Conservation (phyloP, 1,284 basidiomycete genomes). For the Cryptococcus maquisensis region DNA sequence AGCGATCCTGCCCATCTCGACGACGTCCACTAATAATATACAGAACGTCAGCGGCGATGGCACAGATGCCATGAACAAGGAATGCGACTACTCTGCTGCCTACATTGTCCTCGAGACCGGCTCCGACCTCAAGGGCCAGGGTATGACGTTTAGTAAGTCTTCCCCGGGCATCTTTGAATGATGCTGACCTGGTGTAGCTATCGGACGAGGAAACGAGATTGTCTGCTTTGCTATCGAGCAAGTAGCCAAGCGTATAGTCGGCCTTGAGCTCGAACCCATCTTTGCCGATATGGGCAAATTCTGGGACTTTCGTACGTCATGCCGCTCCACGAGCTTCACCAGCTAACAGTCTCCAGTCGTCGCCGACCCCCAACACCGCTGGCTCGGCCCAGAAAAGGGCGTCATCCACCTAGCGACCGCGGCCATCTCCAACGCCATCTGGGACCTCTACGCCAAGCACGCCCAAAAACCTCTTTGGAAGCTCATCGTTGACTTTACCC, state of each 20-base stretch:
- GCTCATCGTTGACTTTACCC: conserved; percentile 55
- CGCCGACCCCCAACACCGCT: conserved; percentile 81
- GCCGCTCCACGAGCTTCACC: not conserved
- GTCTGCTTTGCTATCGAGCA: conserved; percentile 76
- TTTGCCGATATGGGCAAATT: conserved; percentile 78
- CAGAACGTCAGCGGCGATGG: conserved; percentile 70
- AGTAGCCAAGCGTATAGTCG: conserved; percentile 73
- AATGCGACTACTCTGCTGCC: conserved; percentile 91
- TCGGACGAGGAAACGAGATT: conserved; percentile 90
- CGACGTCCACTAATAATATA: not conserved
- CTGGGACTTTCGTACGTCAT: conserved; percentile 46
- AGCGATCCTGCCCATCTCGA: not conserved
- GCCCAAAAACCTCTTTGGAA: conserved; percentile 57
- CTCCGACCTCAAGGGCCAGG: conserved; percentile 68
- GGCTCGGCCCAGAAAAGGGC: conserved; percentile 59
- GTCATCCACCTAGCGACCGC: conserved; percentile 56
- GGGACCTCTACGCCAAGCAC: conserved; percentile 54
- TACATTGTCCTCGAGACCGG: conserved; percentile 72
- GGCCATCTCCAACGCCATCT: conserved; percentile 54
- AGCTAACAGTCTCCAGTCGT: conserved; percentile 53
- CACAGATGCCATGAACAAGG: conserved; percentile 88
- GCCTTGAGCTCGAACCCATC: conserved; percentile 75
- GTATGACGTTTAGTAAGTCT: conserved; percentile 78
- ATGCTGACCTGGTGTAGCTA: conserved; percentile 50
- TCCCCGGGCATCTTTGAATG: not conserved